Base-by-base conservation (phyloP, 352 stramenopile genomes). In the Globisporangium cederbergense region DNA sequence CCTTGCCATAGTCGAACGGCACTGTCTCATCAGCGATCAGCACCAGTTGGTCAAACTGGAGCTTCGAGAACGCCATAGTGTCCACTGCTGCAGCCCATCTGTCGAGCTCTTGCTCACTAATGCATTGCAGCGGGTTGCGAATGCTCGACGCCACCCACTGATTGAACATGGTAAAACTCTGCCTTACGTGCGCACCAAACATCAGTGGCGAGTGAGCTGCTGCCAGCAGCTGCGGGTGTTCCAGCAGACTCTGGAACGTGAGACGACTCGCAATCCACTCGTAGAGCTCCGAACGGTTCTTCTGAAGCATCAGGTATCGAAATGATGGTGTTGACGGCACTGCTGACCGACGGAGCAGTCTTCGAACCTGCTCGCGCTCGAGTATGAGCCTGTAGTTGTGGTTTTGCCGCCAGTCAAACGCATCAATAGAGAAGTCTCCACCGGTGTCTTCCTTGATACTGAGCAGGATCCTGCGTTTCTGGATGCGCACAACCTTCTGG, bases 31-130 rank as follows among this genome's bases (percentile, higher is more conserved):
- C 50, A 1, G 68, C 30, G 13, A 89, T 36, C 18, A 92, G 65
- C 16, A 70, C 67, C 4, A 92, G 49, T 51, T 90, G 83, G 50
- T 92, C 83, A 56, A 87, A 82, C 11, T 76, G 67, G 4, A 92
- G 61, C 30, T 67, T 71, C 22, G 74, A 69, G 54, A 89, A 88
- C 4, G 73, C 62, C 20, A 22, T 49, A n/a, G 71, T 63, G 64
- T 89, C 78, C 20, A 74, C 61, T 10, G 45, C 28, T 47, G 68
- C 62, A n/a, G 64, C 69, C 49, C 69, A 67, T 3, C 38, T 30
- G n/a, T 65, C 54, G 25, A 86, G 75, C 36, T 75, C 69, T n/a
- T 34, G 46, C 22, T 59, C 68, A 16, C 53, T 58, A n/a, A 80
- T 65, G n/a, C 40, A 16, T 9, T 13, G 7, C 5, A 89, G 47